These are phyloP conservation scores for Carex kokanica DNA, from an alignment of 176 grass and related monocot species.

Conservation along the genomic window DNA sequence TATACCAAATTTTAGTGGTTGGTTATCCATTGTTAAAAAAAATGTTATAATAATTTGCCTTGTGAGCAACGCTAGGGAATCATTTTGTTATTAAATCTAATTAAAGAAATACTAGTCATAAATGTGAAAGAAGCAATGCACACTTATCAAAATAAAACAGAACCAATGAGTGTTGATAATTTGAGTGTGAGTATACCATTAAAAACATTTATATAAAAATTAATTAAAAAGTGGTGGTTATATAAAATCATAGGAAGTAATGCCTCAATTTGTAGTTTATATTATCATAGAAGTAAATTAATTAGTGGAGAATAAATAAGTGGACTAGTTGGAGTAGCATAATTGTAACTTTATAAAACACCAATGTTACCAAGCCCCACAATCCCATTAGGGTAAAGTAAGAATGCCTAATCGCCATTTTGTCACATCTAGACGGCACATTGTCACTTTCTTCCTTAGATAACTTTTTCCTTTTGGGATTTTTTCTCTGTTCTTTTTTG, in stretches of 20 bases:
- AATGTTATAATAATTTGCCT: conserved; percentile 3
- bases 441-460: neutral
- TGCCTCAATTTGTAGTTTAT: neutral
- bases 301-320: conserved; percentile 17
- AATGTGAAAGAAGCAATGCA: neutral
- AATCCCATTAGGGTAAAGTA: conserved; percentile 19
- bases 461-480: neutral
- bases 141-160: neutral
- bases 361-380: conserved; percentile 27
- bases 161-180: neutral
- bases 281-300: conserved; percentile 3
- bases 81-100: neutral
- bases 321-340: conserved; percentile 14
- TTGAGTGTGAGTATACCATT: neutral
- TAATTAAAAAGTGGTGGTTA: neutral
- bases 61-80: conserved; percentile 1
- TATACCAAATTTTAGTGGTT: neutral
- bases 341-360: conserved; percentile 25
- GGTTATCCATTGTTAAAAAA: neutral
- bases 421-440: conserved; percentile 9
- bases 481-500: neutral
- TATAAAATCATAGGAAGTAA: conserved; percentile 9
- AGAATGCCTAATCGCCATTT: conserved; percentile 21
- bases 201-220: neutral
- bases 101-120: neutral